Percentiles rank a stretch among this genome's conserved stretches.
phyloP scores from a whole-genome alignment of 1,284 basidiomycete species.

The Mycosarcoma mackinlayi region DNA sequence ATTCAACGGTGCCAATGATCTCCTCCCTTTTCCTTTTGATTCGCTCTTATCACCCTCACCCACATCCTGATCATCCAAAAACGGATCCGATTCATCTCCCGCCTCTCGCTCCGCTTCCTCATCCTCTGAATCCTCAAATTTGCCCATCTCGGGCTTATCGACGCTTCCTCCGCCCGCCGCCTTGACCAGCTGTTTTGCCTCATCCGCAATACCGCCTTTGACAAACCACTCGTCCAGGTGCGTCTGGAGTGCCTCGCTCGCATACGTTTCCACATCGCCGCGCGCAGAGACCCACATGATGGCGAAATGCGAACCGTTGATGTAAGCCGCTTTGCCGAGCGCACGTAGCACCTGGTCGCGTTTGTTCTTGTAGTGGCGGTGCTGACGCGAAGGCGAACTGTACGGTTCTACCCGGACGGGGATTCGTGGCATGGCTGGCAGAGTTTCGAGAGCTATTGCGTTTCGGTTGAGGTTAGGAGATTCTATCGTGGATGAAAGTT shows the following conservation, averaged over 20 bases:
- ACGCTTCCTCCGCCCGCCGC: neutral
- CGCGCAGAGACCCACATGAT: slow-evolving; percentile 72
- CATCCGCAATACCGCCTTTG: slow-evolving; percentile 58
- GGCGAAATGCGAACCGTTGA: slow-evolving; percentile 73
- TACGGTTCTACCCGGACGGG: slow-evolving; percentile 72
- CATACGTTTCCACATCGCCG: slow-evolving; percentile 72
- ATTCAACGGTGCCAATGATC: slow-evolving; percentile 40
- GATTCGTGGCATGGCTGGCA: slow-evolving; percentile 73
- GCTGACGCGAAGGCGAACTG: slow-evolving; percentile 71
- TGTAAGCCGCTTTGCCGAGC: slow-evolving; percentile 70
- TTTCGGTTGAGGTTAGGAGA: neutral
- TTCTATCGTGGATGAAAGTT: no score
- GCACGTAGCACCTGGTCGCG: slow-evolving; percentile 72
- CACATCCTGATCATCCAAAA: neutral
- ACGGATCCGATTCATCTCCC: slow-evolving; percentile 9
- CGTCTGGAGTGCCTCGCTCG: slow-evolving; percentile 69
- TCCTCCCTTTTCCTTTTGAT: neutral
- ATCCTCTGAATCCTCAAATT: slow-evolving; percentile 34
- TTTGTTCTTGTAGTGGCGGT: slow-evolving; percentile 72
- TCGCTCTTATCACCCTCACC: slow-evolving; percentile 2
- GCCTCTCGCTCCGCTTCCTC: slow-evolving; percentile 3
- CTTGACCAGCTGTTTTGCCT: slow-evolving; percentile 55
- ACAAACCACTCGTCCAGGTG: slow-evolving; percentile 62
- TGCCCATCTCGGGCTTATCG: neutral
- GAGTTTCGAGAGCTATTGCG: neutral